Conservation (phyloP, 2,329 filamentous ascomycete genomes). For the Trichoderma sp. region DNA sequence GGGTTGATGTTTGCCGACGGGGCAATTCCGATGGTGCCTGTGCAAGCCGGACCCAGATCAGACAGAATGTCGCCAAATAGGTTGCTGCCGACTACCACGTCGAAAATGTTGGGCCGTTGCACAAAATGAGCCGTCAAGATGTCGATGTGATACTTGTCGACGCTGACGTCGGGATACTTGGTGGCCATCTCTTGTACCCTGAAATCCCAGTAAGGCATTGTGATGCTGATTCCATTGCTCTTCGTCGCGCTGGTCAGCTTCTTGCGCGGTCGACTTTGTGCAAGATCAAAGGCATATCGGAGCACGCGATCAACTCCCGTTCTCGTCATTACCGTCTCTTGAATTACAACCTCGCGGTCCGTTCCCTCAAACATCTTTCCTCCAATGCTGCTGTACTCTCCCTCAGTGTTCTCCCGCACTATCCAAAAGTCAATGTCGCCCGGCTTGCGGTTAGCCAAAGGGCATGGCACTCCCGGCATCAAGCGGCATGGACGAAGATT, state of each 20-base stretch:
- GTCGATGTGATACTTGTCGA: conserved; percentile 70
- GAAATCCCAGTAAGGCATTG: conserved; percentile 71
- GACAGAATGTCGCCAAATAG: conserved; percentile 70
- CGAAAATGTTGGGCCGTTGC: conserved; percentile 59
- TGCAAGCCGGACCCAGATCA: conserved; percentile 70
- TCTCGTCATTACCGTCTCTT: conserved; percentile 64
- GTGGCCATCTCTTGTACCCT: conserved; percentile 55
- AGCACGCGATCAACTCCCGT: conserved; percentile 64
- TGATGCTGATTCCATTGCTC: conserved; percentile 67
- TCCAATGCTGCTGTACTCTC: conserved; percentile 62
- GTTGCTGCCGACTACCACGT: conserved; percentile 68
- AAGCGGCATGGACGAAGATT: conserved; percentile 62
- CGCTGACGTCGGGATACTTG: conserved; percentile 61
- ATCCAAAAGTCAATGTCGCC: conserved; percentile 71
- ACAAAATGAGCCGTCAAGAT: conserved; percentile 69
- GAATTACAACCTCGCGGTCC: conserved; percentile 57
- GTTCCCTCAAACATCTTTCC: conserved; percentile 63
- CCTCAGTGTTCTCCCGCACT: conserved; percentile 68
- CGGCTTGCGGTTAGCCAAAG: conserved; percentile 55
- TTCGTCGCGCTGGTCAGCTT: conserved; percentile 68
- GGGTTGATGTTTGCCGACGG: conserved; percentile 65
- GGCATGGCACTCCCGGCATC: conserved; percentile 62
- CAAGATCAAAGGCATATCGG: conserved; percentile 66
- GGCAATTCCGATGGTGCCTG: conserved; percentile 73
- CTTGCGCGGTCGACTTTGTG: conserved; percentile 60